These are phyloP conservation scores for Penicillium turbatum DNA, from an alignment of 495 filamentous ascomycete species.

Conservation along the genomic window DNA sequence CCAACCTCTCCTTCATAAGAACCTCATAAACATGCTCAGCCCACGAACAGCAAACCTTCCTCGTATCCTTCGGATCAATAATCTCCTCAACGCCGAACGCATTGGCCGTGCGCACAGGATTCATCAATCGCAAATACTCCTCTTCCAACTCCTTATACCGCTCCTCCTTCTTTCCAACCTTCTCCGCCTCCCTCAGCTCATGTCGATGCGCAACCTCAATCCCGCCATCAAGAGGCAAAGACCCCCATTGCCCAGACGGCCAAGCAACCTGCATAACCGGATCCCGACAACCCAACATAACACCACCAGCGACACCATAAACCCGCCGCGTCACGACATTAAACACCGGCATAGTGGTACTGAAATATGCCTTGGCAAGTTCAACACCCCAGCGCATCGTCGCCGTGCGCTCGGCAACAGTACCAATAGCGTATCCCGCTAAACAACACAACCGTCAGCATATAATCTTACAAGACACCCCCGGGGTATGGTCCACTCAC, in stretches of 20 bases:
- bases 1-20: conserved; percentile 44
- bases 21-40: conserved; percentile 50
- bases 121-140: conserved; percentile 58
- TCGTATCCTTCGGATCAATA: conserved; percentile 55
- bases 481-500: conserved; percentile 25
- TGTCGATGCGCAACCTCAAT: conserved; percentile 59
- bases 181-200: conserved; percentile 53
- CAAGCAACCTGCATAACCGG: conserved; percentile 57
- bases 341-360: conserved; percentile 57
- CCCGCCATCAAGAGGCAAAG: conserved; percentile 55
- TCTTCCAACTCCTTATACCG: conserved; percentile 52
- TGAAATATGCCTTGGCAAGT: conserved; percentile 55
- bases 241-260: conserved; percentile 60
- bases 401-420: conserved; percentile 55
- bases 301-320: conserved; percentile 57
- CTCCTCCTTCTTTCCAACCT: conserved; percentile 43
- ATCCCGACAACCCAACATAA: conserved; percentile 58
- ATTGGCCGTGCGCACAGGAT: conserved; percentile 60
- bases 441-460: conserved; percentile 1
- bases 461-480: not conserved
- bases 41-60: conserved; percentile 52
- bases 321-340: conserved; percentile 54
- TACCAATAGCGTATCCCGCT: conserved; percentile 60
- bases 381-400: conserved; percentile 61
- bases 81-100: conserved; percentile 62